Base-by-base conservation (phyloP, 2,329 filamentous ascomycete species). In the Hypoxylon sp. region DNA sequence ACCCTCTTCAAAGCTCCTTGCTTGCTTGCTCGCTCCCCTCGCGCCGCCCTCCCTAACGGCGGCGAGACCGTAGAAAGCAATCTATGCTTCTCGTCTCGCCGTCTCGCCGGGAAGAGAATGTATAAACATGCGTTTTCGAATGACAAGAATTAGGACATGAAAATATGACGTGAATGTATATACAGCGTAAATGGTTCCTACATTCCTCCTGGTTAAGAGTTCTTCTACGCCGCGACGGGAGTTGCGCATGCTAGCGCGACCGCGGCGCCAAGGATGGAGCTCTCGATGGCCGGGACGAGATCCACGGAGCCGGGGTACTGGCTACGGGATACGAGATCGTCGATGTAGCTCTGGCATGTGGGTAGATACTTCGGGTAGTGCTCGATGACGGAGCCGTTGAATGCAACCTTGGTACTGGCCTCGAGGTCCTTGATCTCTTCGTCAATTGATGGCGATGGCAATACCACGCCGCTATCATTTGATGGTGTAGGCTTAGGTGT, bases 311-410 rank as follows among this genome's bases (percentile, higher is more conserved):
- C 71, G 33, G 57, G 40, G 70, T 82, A 65, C 75, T 80, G 51
- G 75, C 80, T 71, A 72, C 75, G 61, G 68, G 78, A 50, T 71
- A 88, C 83, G 7, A 94, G 79, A 38, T 82, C 79, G 71, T 93
- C 82, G 48, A 94, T 78, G 70, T 88, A 88, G 4, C 75, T 75
- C 75, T 94, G 91, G 72, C 89, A 89, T 42, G 80, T 82, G 30
- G 77, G 78, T 20, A 85, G 81, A 76, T 93, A 95, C 6, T 82
- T 80, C 0, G 92, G 91, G 73, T 94, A 95, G 71, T 90, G 89
- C 78, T 94, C 91, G 53, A 94, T 89, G 51, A 95, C 91, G 26
- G 89, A 91, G 45, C 92, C 92, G 73, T 93, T 93, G 78, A 90
- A 94, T 2, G 90, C 90, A n/a, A 95, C 87, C 1, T 86, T 83